These are phyloP conservation scores for Globisporangium canariense DNA, from an alignment of 352 stramenopile genomes.

Conservation along the genomic window DNA sequence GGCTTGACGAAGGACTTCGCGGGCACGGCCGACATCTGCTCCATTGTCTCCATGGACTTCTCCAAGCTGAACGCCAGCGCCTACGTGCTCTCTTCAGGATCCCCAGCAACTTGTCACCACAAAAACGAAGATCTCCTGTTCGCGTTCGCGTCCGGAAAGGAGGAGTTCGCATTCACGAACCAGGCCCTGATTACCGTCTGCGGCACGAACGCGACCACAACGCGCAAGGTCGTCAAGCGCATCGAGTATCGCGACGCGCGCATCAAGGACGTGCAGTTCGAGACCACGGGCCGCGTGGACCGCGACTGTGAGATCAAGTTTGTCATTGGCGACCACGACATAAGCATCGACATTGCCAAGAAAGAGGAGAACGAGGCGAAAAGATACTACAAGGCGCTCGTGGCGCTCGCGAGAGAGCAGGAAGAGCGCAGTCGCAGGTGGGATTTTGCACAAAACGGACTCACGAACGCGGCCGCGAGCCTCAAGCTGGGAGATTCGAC, in stretches of 20 bases:
- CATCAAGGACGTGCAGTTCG: conserved; percentile 36
- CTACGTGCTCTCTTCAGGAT: conserved; percentile 32
- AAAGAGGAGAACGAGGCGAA: conserved; percentile 32
- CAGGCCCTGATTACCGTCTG: conserved; percentile 39
- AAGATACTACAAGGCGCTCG: background rate
- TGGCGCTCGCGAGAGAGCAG: background rate
- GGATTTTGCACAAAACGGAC: conserved; percentile 1
- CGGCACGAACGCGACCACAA: conserved; percentile 43
- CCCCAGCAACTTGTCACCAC: conserved; percentile 4
- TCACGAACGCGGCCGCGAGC: background rate
- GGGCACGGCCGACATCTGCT: conserved; percentile 50
- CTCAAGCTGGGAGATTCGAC: background rate
- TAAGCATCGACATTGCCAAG: conserved; percentile 51
- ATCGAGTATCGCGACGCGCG: conserved; percentile 36
- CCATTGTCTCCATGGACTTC: conserved; percentile 26
- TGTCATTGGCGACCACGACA: conserved; percentile 28
- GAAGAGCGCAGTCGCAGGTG: background rate
- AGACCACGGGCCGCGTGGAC: conserved; percentile 51
- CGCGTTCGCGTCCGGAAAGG: conserved; percentile 44
- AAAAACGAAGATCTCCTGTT: conserved; percentile 46
- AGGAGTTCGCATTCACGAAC: conserved; percentile 71
- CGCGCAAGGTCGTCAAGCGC: conserved; percentile 44
- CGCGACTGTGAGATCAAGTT: conserved; percentile 72
- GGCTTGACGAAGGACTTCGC: conserved; percentile 43
- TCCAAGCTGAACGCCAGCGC: conserved; percentile 31